phyloP scores from a whole-genome alignment of 495 filamentous ascomycete species.

The Staphylotrichum tortipilum region DNA sequence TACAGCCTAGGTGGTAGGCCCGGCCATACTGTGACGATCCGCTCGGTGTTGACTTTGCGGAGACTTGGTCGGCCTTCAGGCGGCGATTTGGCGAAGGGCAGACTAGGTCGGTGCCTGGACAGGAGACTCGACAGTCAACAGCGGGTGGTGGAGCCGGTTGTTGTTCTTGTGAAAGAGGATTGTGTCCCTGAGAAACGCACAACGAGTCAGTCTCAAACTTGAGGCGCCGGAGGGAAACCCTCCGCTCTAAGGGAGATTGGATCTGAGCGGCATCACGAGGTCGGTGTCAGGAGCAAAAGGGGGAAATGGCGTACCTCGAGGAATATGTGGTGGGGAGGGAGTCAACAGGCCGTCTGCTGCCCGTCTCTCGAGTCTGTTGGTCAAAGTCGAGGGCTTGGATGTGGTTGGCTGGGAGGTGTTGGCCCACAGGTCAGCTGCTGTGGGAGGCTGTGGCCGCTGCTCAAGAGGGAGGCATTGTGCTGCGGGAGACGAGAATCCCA shows the following conservation, averaged over 20 bases:
- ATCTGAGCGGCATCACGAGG: not conserved
- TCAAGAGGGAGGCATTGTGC: too few species aligned
- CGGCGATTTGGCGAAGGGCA: too few species aligned
- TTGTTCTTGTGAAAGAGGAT: not conserved
- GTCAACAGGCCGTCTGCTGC: not conserved
- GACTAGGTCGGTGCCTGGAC: too few species aligned
- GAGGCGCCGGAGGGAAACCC: constrained; percentile 9
- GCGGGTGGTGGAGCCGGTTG: not conserved
- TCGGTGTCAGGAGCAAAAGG: not conserved
- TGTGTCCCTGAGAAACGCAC: not conserved
- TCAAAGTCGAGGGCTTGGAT: too few species aligned
- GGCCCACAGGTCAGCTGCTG: not conserved
- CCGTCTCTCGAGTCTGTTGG: not conserved
- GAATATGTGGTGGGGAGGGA: not conserved
- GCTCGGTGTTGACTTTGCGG: too few species aligned
- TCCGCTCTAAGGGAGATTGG: too few species aligned
- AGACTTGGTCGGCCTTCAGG: too few species aligned
- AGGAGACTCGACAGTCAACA: too few species aligned
- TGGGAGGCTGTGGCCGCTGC: too few species aligned
- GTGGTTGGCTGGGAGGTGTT: not conserved
- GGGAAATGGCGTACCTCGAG: not conserved
- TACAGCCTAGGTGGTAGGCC: too few species aligned
- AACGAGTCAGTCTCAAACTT: not conserved
- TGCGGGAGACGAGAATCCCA: too few species aligned
- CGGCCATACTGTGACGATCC: too few species aligned